phyloP scores from a whole-genome alignment of 1,284 basidiomycete genomes.

The Marasmius tenuissimus region DNA sequence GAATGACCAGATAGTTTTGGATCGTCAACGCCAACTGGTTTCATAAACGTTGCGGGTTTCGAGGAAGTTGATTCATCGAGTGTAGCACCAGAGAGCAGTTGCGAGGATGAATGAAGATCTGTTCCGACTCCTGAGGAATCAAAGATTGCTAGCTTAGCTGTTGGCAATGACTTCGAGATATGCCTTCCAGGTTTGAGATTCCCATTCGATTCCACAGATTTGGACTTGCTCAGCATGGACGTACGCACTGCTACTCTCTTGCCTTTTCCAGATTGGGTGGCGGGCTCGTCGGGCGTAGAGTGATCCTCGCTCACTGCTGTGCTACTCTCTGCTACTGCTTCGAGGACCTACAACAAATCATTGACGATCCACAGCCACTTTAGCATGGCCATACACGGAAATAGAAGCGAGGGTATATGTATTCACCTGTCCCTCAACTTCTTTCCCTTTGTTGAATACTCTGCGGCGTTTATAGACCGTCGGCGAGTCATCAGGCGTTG shows the following conservation, averaged over 20 bases:
- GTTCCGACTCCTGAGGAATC: constrained; percentile 47
- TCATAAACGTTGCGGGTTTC: constrained; percentile 39
- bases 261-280: not conserved
- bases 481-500: not conserved
- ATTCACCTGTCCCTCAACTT: constrained; percentile 39
- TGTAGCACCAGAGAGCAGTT: constrained; percentile 9
- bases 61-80: constrained; percentile 8
- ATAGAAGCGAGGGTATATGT: not conserved
- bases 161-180: constrained; percentile 29
- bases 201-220: constrained; percentile 10
- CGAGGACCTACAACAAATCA: not conserved
- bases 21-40: constrained; percentile 56
- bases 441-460: constrained; percentile 40
- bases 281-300: not conserved
- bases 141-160: constrained; percentile 51
- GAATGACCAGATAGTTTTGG: constrained; percentile 26
- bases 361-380: not conserved
- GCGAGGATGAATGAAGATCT: constrained; percentile 33
- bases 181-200: constrained; percentile 10
- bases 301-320: not conserved
- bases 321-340: not conserved
- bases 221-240: not conserved
- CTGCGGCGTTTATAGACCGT: constrained; percentile 35
- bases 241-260: not conserved
- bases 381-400: not conserved